Evolutionary conservation across 441 rosid genomes (phyloP), one percentile per base, ranked within the genome.

Genomic region (Pelargonium australe): DNA sequence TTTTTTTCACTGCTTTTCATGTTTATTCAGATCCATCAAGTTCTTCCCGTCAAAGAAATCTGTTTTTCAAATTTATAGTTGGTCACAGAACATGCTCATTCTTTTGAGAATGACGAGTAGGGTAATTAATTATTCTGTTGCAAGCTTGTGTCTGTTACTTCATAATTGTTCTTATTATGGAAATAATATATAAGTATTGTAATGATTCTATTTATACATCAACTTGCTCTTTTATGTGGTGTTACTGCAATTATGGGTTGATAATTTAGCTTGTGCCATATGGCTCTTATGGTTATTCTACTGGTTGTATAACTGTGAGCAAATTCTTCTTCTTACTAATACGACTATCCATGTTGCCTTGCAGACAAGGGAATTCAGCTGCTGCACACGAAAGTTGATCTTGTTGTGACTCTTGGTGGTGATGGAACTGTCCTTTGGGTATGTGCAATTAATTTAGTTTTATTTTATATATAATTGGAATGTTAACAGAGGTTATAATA

Each of bases 391-490:
- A 85, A 90, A 77, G 95, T 95, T 72, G 99, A 95, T 80, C 92
- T 95, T 66, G 90, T 95, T 49, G 86, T 90, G 67, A 92, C 99
- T 73, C 99, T 95, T 77, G 99, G 98, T 75, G 99, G 99, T 20
- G 99, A 95, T 83, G 99, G 98, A 68, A 95, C 99, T 44, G 98
- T 95, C 64, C 91, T 95, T 55, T 95, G 99, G 98, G 99, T 95
- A 88, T 19, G 89, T 72, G 20, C 68, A 63, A 64, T 66, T n/a
- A 58, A 44, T 64, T 66, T 71, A 16, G 65, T 19, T 20, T 45
- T 17, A 31, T 28, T 62, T 63, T 43, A 62, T 5, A 6, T 63
- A 69, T 62, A 49, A 1, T 62, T 69, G 19, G 23, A 60, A 60
- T 25, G 12, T 8, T n/a, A 5, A 60, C 11, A 60, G 37, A 60